Conservation (phyloP, 2,329 filamentous ascomycete genomes). For the Amphichorda felina region DNA sequence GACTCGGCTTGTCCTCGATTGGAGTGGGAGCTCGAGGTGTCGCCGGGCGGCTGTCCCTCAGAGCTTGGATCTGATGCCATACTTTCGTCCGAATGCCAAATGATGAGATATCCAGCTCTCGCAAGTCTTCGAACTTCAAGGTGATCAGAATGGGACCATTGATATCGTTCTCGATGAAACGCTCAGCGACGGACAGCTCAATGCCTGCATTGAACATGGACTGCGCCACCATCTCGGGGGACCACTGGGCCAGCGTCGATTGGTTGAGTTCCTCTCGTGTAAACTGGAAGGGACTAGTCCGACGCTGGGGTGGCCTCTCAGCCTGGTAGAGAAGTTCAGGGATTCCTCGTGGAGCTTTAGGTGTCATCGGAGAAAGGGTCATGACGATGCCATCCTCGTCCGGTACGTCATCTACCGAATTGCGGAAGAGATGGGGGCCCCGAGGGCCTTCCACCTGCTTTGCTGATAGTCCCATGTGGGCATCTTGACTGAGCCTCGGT, state of each 20-base stretch:
- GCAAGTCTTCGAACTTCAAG: conserved; percentile 81
- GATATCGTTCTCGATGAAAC: conserved; percentile 87
- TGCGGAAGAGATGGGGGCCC: conserved; percentile 78
- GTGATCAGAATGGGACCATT: conserved; percentile 77
- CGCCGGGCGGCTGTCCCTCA: conserved; percentile 43
- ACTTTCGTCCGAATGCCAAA: conserved; percentile 71
- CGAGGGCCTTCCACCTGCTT: conserved; percentile 65
- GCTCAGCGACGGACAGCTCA: conserved; percentile 65
- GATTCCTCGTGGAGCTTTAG: conserved; percentile 39
- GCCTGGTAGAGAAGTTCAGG: conserved; percentile 9
- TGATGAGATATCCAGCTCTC: conserved; percentile 68
- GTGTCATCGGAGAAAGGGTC: conserved; percentile 62
- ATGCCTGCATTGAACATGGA: conserved; percentile 81
- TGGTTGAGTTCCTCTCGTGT: conserved; percentile 46
- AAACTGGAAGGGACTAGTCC: conserved; percentile 39
- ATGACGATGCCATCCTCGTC: conserved; percentile 41
- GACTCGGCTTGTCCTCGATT: conserved; percentile 47
- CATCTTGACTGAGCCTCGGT: conserved; percentile 54
- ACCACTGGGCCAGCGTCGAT: conserved; percentile 52
- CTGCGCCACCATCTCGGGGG: conserved; percentile 64
- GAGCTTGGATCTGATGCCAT: conserved; percentile 66
- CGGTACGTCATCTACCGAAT: conserved; percentile 39
- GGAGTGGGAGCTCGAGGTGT: conserved; percentile 44
- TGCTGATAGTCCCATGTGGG: conserved; percentile 41
- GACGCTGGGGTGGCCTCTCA: not conserved